Evolutionary conservation across 2,329 filamentous ascomycete species (phyloP).

Genomic region (Trichoderma afroharzianum): DNA sequence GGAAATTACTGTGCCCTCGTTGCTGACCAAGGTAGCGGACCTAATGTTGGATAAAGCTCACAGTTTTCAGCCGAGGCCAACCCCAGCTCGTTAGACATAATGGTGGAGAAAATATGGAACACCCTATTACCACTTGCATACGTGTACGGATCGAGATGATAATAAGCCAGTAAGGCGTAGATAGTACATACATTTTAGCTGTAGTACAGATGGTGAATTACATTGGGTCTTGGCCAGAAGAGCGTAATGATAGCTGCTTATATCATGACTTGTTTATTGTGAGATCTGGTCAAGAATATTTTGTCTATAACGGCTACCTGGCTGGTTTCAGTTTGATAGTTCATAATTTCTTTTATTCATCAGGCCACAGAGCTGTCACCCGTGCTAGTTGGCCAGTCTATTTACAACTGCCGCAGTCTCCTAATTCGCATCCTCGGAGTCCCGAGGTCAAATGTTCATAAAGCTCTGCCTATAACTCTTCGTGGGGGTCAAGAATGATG

Average conservation of each 20-base stretch:
- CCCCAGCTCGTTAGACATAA: neutral
- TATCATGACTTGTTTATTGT: neutral
- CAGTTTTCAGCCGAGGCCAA: neutral
- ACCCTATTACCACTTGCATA: neutral
- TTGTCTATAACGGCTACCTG: neutral
- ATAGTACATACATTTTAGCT: neutral
- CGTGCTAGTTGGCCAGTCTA: neutral
- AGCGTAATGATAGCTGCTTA: neutral
- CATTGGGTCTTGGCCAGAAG: neutral
- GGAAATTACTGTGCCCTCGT: constrained; percentile 29
- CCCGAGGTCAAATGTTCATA: neutral
- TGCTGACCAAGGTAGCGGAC: constrained; percentile 7
- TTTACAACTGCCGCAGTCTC: neutral
- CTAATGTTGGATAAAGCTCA: neutral
- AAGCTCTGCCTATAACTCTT: neutral
- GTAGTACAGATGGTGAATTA: neutral
- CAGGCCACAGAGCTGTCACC: neutral
- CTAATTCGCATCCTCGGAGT: neutral
- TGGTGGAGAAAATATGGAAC: neutral
- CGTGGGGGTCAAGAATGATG: neutral
- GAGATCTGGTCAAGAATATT: neutral
- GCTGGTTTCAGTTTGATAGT: neutral
- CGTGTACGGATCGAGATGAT: neutral
- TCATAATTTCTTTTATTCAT: neutral
- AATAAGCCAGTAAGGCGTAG: neutral